Evolutionary conservation across 2,329 filamentous ascomycete genomes (phyloP), one percentile per base, ranked within the genome.

Genomic region (Penicillium italicum): DNA sequence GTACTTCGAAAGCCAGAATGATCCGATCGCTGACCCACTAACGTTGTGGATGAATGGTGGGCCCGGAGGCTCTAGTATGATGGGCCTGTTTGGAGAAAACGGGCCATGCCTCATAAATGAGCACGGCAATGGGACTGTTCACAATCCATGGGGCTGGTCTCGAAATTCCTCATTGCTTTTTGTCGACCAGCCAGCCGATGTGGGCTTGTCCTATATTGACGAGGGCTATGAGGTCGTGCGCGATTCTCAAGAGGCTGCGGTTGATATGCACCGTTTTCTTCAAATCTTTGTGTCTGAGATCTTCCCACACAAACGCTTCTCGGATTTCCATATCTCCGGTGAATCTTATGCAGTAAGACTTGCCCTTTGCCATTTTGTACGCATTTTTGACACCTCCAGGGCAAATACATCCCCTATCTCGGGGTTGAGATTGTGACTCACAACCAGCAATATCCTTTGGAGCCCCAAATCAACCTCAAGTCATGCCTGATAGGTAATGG

Each of bases 21-120:
- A 73, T 40, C 75, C 77, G 4, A 72, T 76, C 31, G 74, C 69
- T 26, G 76, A 79, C 44, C 80, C 80, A 5, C 69, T 82, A 47
- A 79, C 77, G 4, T 72, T 81, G 56, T 82, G 74, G 71, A 72
- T 82, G 57, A 82, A 79, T 63, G 80, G 81, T 28, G 81, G 81
- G 5, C 80, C 80, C 2, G 81, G 80, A 4, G 74, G 72, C 47
- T 80, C 77, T 56, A 80, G 76, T 58, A 79, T 82, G 76, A 72
- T 80, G 40, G 80, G 79, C 3, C 66, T 82, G 4, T 82, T 82
- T 58, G 70, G 76, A 44, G 80, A 83, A 60, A 67, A 73, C 7
- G 80, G 81, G 1, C 74, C 74, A 22, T 76, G 74, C 51, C 61
- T 72, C 36, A 65, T 75, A 9, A 62, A 62, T 14, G 45, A 57